A percentile compares a stretch with the other conserved stretches of the same genome.
Conservation (phyloP, 768 basidiomycete genomes). For the Termitomyces sp. region DNA sequence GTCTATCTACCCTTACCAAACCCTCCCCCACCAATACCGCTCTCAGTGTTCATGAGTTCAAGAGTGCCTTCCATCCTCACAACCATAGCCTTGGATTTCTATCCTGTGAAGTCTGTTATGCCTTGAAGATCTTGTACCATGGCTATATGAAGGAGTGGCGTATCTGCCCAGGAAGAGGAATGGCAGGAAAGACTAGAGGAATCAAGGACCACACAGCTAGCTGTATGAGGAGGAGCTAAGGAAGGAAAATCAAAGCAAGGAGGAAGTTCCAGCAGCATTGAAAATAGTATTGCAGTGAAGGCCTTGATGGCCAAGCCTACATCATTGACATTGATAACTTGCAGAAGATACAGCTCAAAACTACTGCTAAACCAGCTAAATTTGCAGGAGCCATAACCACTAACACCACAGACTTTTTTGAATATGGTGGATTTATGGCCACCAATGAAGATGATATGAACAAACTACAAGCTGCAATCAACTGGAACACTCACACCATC, state of each 20-base stretch:
- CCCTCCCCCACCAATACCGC: too few species aligned
- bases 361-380: background rate
- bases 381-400: background rate
- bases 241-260: background rate
- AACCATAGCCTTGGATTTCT: too few species aligned
- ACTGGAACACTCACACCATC: too few species aligned
- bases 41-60: too few species aligned
- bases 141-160: too few species aligned
- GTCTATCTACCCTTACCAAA: background rate
- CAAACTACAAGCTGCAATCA: too few species aligned
- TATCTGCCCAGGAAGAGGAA: too few species aligned
- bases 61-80: too few species aligned
- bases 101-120: too few species aligned
- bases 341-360: background rate
- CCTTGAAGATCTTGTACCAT: background rate
- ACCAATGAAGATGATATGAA: too few species aligned
- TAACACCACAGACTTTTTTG: background rate
- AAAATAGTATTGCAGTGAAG: background rate
- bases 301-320: background rate
- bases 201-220: background rate
- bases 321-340: background rate
- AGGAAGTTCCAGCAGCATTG: background rate
- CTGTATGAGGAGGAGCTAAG: background rate
- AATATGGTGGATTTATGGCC: too few species aligned
- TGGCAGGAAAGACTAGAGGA: too few species aligned